These are phyloP conservation scores for Cercospora zeae-maydis DNA, from an alignment of 2,329 filamentous ascomycete genomes.

Conservation along the genomic window DNA sequence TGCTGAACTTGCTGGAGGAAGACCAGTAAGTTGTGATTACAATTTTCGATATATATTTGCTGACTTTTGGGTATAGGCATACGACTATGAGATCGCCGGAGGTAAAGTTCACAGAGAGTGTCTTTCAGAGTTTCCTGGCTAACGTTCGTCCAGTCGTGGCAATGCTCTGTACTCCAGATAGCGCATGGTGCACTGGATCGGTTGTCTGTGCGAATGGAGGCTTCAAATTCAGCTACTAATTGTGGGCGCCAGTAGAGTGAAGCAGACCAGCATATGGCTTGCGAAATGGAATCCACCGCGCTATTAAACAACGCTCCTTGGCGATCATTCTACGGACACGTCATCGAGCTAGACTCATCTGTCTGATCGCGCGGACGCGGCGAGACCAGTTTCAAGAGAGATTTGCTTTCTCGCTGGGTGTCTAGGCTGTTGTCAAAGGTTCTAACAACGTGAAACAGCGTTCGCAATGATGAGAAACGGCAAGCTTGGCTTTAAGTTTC, in stretches of 20 bases:
- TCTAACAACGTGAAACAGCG: neutral
- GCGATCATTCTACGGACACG: too few relatives aligned
- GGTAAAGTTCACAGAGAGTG: slow-evolving; percentile 42
- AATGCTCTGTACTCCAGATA: slow-evolving; percentile 69
- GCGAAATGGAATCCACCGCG: neutral
- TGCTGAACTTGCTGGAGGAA: slow-evolving; percentile 49
- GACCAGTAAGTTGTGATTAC: slow-evolving; percentile 47
- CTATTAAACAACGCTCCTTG: neutral
- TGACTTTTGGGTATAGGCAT: slow-evolving; percentile 45
- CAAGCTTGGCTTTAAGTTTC: neutral
- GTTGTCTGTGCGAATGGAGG: slow-evolving; percentile 79
- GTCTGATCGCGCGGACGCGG: neutral
- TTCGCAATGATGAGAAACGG: neutral
- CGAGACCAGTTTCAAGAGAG: neutral
- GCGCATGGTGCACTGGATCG: slow-evolving; percentile 72
- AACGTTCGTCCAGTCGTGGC: slow-evolving; percentile 43
- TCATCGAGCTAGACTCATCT: too few relatives aligned
- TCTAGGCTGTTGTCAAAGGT: neutral
- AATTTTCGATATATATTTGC: neutral
- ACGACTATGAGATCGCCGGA: slow-evolving; percentile 68
- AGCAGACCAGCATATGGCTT: too few relatives aligned
- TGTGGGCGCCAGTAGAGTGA: neutral
- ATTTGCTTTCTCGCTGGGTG: neutral
- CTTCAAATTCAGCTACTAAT: slow-evolving; percentile 54
- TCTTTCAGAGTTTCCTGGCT: neutral